A percentile compares a stretch with the other conserved stretches of the same genome.
Conservation (phyloP, 106 monocot species). For the Vanilla planifolia region DNA sequence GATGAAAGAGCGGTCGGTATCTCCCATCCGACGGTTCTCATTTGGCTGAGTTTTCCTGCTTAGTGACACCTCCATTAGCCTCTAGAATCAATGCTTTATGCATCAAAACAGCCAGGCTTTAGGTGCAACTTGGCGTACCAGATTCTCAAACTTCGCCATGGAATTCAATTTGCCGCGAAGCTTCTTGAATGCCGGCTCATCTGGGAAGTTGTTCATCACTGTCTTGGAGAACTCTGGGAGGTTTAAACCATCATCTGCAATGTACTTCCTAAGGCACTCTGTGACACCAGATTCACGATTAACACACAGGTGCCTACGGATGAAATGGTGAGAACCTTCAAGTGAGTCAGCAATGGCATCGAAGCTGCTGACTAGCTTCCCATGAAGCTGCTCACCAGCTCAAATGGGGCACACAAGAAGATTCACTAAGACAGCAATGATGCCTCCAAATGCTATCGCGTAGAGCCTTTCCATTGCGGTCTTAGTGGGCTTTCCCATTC, state of each 20-base stretch:
- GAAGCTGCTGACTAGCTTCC: conserved; percentile 53
- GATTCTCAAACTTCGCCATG: conserved; percentile 49
- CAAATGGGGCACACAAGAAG: conserved; percentile 62
- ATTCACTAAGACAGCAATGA: conserved; percentile 63
- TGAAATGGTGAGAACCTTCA: conserved; percentile 71
- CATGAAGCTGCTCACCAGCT: conserved; percentile 80
- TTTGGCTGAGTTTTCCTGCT: conserved; percentile 57
- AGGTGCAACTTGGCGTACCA: conserved; percentile 31
- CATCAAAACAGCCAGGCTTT: no score
- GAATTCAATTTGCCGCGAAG: conserved; percentile 44
- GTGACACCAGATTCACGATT: background rate
- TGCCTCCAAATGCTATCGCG: conserved; percentile 60
- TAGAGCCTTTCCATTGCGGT: conserved; percentile 59
- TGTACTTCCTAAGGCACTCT: conserved; percentile 83
- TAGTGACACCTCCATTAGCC: no score
- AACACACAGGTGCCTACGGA: background rate
- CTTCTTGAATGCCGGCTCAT: conserved; percentile 69
- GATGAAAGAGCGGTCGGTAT: conserved; percentile 61
- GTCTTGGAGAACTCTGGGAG: conserved; percentile 50
- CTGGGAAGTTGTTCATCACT: conserved; percentile 55
- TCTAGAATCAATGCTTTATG: no score
- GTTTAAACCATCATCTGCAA: conserved; percentile 51
- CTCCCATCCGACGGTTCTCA: conserved; percentile 86
- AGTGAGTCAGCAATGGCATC: conserved; percentile 57
- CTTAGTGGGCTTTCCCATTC: conserved; percentile 46